These are phyloP conservation scores for Physcomitrellopsis africana DNA, from an alignment of 225 moss, liverwort and hornwort genomes.

Conservation along the genomic window DNA sequence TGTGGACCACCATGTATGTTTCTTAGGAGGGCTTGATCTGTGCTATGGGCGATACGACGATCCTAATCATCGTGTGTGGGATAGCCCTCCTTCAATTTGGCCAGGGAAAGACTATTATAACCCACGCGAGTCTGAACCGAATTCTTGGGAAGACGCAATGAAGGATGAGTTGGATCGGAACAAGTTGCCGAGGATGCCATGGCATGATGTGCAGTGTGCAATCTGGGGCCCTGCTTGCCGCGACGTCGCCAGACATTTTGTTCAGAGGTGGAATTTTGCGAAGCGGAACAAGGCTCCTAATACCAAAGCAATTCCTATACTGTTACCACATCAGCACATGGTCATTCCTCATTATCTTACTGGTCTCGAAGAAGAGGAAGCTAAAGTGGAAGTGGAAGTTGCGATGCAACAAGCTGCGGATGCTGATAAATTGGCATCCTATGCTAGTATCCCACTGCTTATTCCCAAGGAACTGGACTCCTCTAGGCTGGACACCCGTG, in stretches of 20 bases:
- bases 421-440: conserved; percentile 46
- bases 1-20: conserved; percentile 53
- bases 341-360: conserved; percentile 61
- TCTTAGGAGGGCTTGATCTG: conserved; percentile 56
- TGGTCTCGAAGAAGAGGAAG: conserved; percentile 54
- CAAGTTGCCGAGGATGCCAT: conserved; percentile 55
- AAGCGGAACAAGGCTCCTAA: conserved; percentile 57
- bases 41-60: conserved; percentile 61
- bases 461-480: conserved; percentile 51
- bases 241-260: conserved; percentile 54
- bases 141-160: conserved; percentile 62
- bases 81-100: conserved; percentile 49
- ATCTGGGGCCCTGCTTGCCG: conserved; percentile 64
- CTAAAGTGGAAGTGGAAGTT: conserved; percentile 48
- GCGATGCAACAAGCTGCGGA: conserved; percentile 52
- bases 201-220: conserved; percentile 63
- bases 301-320: conserved; percentile 45
- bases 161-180: conserved; percentile 59
- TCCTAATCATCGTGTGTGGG: conserved; percentile 50
- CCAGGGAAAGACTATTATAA: conserved; percentile 64
- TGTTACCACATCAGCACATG: conserved; percentile 57
- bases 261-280: conserved; percentile 62
- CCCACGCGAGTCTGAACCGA: conserved; percentile 59
- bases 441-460: conserved; percentile 54
- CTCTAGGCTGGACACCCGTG: conserved; percentile 36